These are phyloP conservation scores for Talaromyces nanjingensis DNA, from an alignment of 495 filamentous ascomycete species.

Conservation along the genomic window DNA sequence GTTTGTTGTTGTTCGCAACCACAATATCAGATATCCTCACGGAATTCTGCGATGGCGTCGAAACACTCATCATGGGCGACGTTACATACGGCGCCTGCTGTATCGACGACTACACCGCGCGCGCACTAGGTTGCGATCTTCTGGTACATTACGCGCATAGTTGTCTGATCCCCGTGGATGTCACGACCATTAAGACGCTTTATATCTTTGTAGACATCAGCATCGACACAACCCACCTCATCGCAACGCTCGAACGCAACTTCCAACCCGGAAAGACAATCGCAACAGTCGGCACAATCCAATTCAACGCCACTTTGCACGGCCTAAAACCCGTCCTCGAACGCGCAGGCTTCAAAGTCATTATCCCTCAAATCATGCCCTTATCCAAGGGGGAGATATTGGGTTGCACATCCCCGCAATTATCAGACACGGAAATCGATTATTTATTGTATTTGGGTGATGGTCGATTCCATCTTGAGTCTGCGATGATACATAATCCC, in stretches of 20 bases:
- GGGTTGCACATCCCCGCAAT: constrained; percentile 83
- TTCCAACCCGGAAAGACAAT: constrained; percentile 78
- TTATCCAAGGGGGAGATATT: constrained; percentile 91
- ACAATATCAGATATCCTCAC: constrained; percentile 97
- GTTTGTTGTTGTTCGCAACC: constrained; percentile 89
- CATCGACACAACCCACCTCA: constrained; percentile 82
- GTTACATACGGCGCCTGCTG: constrained; percentile 99
- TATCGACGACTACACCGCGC: constrained; percentile 96
- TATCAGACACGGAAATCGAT: constrained; percentile 55
- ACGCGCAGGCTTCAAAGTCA: constrained; percentile 68
- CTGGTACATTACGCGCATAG: constrained; percentile 96
- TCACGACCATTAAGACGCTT: constrained; percentile 89
- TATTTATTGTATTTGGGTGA: constrained; percentile 90
- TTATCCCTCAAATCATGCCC: constrained; percentile 90
- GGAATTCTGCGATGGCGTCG: constrained; percentile 82
- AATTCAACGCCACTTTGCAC: constrained; percentile 96
- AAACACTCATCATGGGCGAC: constrained; percentile 97
- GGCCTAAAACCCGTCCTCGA: constrained; percentile 68
- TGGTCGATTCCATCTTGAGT: constrained; percentile 94
- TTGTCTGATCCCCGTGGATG: constrained; percentile 91
- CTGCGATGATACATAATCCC: constrained; percentile 98
- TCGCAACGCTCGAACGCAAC: constrained; percentile 83
- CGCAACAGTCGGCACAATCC: constrained; percentile 92
- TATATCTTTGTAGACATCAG: constrained; percentile 98
- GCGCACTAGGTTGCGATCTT: constrained; percentile 89